Percentiles rank a stretch among this genome's conserved stretches.
Conservation (phyloP, 345 rosid species). For the Sonneratia caseolaris region DNA sequence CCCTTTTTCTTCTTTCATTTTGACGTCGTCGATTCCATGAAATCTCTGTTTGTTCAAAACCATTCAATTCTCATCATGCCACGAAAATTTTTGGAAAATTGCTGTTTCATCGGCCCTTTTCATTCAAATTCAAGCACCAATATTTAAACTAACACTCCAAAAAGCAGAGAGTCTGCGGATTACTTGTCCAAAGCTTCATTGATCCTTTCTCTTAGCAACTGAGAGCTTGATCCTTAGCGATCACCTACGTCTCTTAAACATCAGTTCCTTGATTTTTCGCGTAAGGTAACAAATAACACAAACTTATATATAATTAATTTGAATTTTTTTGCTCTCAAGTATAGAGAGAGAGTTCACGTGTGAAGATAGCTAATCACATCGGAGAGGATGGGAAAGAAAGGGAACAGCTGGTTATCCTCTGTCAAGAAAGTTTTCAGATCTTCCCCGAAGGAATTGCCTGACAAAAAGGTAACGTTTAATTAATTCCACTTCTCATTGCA, state of each 20-base stretch:
- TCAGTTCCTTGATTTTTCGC: too few relatives aligned
- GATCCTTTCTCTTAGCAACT: not conserved
- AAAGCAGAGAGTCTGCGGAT: not conserved
- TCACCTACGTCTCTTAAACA: too few relatives aligned
- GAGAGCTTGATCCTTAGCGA: too few relatives aligned
- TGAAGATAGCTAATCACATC: not conserved
- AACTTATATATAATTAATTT: too few relatives aligned
- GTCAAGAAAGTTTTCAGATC: constrained; percentile 89
- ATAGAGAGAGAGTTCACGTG: not conserved
- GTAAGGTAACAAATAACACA: too few relatives aligned
- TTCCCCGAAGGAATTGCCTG: constrained; percentile 47
- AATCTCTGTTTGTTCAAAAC: too few relatives aligned
- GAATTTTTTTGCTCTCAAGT: too few relatives aligned
- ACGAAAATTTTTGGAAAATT: too few relatives aligned
- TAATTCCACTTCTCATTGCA: too few relatives aligned
- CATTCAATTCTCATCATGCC: too few relatives aligned
- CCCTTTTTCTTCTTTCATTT: not conserved
- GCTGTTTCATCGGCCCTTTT: too few relatives aligned
- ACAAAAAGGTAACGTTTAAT: constrained; percentile 37
- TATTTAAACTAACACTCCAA: not conserved
- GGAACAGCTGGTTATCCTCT: constrained; percentile 77
- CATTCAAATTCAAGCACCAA: too few relatives aligned
- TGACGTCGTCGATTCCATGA: not conserved
- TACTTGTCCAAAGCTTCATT: not conserved
- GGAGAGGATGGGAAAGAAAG: constrained; percentile 82